Conservation (phyloP, 352 stramenopile species). For the Phytophthora colocasiae region DNA sequence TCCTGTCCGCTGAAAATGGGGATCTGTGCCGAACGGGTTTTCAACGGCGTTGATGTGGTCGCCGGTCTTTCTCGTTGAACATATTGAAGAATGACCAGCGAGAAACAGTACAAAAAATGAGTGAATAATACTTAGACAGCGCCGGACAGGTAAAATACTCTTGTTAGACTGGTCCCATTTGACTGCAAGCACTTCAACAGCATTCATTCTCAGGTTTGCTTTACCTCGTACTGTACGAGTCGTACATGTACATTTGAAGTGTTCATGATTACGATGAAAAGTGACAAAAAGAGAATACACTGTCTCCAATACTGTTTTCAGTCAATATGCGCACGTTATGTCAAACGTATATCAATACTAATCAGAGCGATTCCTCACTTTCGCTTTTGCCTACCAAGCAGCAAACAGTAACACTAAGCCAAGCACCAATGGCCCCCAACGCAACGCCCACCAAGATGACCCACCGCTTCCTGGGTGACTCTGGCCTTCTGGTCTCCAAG, state of each 20-base stretch:
- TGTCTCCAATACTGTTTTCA: background rate
- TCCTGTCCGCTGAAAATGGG: too few relatives aligned
- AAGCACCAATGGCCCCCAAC: constrained; percentile 7
- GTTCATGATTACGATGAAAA: constrained; percentile 1
- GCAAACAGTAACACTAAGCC: background rate
- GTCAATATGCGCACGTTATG: background rate
- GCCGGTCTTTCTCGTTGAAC: background rate
- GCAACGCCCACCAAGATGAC: constrained; percentile 14
- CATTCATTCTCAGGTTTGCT: constrained; percentile 1
- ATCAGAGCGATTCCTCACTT: background rate
- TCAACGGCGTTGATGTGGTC: too few relatives aligned
- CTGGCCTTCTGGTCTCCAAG: constrained; percentile 8
- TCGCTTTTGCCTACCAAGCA: constrained; percentile 5
- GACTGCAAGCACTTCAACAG: background rate
- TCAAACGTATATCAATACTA: background rate
- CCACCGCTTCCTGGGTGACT: constrained; percentile 14
- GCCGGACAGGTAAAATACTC: too few relatives aligned
- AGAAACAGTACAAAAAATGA: too few relatives aligned
- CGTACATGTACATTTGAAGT: background rate
- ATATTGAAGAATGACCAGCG: background rate
- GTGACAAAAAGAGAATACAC: background rate
- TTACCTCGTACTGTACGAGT: too few relatives aligned
- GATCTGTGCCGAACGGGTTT: too few relatives aligned
- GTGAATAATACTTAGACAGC: too few relatives aligned
- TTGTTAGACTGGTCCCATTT: too few relatives aligned